A percentile compares a stretch with the other conserved stretches of the same genome.
These are phyloP conservation scores for Ceratocystis alfenasii DNA, from an alignment of 2,329 filamentous ascomycete species.

Conservation along the genomic window DNA sequence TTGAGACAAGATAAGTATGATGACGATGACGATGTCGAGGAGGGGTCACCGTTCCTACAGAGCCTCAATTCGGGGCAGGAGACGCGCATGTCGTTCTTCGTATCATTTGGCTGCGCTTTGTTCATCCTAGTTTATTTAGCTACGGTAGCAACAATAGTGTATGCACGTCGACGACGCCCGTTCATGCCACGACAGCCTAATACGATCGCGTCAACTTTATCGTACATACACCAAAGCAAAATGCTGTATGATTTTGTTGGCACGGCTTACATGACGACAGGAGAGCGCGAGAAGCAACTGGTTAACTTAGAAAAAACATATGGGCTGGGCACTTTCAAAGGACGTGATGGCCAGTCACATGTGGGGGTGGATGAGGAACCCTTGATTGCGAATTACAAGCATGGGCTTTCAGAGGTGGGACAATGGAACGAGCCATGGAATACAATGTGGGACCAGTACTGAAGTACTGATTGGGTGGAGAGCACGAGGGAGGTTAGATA, in stretches of 20 bases:
- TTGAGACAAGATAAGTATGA: not conserved
- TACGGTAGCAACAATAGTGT: conserved; percentile 47
- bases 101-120: conserved; percentile 49
- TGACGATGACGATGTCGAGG: conserved; percentile 20
- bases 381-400: conserved; percentile 51
- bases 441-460: conserved; percentile 7
- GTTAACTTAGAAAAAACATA: conserved; percentile 54
- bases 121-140: conserved; percentile 56
- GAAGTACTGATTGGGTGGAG: not conserved
- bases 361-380: conserved; percentile 70
- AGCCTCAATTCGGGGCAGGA: conserved; percentile 43
- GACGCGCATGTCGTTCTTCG: conserved; percentile 52
- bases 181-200: conserved; percentile 69
- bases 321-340: conserved; percentile 64
- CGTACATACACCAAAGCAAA: conserved; percentile 68
- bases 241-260: conserved; percentile 68
- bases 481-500: not conserved
- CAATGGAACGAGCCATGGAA: not conserved
- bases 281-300: conserved; percentile 50
- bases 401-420: conserved; percentile 40
- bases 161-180: conserved; percentile 49
- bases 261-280: conserved; percentile 50
- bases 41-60: conserved; percentile 22
- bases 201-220: conserved; percentile 63
- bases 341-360: conserved; percentile 60